Percentiles rank a stretch among this genome's conserved stretches.
phyloP scores from a whole-genome alignment of 495 filamentous ascomycete genomes.

The Astrothelium macrocarpum region DNA sequence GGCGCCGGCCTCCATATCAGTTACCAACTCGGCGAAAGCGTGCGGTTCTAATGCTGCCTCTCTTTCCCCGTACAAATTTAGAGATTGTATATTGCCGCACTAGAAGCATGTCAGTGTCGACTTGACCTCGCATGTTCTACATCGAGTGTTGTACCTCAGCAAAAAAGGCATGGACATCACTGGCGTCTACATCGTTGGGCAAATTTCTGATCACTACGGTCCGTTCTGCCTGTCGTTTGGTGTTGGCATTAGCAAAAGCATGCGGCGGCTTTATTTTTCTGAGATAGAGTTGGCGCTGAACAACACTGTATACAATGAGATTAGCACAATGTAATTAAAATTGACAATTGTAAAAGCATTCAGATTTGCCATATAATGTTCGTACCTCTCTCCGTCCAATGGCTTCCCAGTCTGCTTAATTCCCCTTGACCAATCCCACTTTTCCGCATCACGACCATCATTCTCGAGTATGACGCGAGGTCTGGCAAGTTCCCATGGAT shows the following conservation, averaged over 20 bases:
- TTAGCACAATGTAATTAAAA: not conserved
- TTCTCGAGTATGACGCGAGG: conserved; percentile 76
- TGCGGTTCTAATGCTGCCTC: conserved; percentile 1
- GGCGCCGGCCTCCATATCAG: not conserved
- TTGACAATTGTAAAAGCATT: not conserved
- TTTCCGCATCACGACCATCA: conserved; percentile 68
- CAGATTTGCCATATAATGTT: conserved; percentile 8
- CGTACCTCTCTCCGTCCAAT: conserved; percentile 78
- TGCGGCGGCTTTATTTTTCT: conserved; percentile 37
- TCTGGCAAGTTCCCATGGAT: conserved; percentile 94
- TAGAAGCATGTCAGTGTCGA: not conserved
- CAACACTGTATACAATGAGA: conserved; percentile 50
- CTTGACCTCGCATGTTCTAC: not conserved
- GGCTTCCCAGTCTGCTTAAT: conserved; percentile 68
- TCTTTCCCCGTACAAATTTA: conserved; percentile 36
- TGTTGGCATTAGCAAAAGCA: not conserved
- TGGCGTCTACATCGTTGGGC: not conserved
- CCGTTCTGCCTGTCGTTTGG: not conserved
- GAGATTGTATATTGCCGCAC: not conserved
- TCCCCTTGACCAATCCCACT: conserved; percentile 56
- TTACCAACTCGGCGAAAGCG: not conserved
- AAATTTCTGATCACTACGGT: not conserved
- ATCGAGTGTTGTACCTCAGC: not conserved
- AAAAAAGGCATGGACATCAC: not conserved
- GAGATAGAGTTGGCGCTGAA: conserved; percentile 84